These are phyloP conservation scores for Coemansia sp. DNA, from an alignment of 192 early-diverging fungal species.

Conservation along the genomic window DNA sequence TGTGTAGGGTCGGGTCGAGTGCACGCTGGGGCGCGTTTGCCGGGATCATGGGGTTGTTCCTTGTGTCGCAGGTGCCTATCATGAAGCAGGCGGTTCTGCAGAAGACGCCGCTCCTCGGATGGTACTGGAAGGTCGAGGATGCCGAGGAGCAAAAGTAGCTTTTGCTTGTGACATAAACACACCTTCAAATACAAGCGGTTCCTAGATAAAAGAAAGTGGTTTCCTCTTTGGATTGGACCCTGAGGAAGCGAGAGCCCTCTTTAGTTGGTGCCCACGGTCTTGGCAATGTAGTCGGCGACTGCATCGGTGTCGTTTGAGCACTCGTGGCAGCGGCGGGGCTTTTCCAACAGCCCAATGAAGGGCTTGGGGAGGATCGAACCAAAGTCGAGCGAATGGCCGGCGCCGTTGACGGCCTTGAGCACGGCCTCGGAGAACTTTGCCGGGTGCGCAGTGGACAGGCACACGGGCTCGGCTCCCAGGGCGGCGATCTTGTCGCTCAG, in stretches of 20 bases:
- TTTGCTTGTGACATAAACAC: no score
- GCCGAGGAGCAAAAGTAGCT: constrained; percentile 11
- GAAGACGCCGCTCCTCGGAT: constrained; percentile 37
- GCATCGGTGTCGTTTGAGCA: constrained; percentile 44
- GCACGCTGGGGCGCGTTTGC: constrained; percentile 42
- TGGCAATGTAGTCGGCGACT: constrained; percentile 31
- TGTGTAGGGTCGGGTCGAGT: constrained; percentile 34
- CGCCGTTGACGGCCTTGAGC: constrained; percentile 58
- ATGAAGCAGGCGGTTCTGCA: constrained; percentile 37
- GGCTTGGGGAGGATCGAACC: constrained; percentile 58
- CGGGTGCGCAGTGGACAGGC: constrained; percentile 88
- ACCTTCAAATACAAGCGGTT: no score
- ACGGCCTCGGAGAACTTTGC: constrained; percentile 96
- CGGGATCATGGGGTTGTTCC: constrained; percentile 27
- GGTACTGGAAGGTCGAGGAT: constrained; percentile 52
- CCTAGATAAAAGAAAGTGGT: no score
- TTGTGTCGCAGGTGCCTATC: constrained; percentile 42
- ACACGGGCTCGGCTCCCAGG: constrained; percentile 44
- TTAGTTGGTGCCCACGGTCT: constrained; percentile 1
- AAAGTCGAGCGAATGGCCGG: constrained; percentile 49
- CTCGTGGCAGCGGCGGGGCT: constrained; percentile 55
- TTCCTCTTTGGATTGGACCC: no score
- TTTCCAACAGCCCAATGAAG: constrained; percentile 65
- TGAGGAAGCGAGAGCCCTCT: neutral
- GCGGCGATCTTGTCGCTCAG: constrained; percentile 15